Base-by-base conservation (phyloP, 208 protist species). In the Endotrypanum monterogeii region DNA sequence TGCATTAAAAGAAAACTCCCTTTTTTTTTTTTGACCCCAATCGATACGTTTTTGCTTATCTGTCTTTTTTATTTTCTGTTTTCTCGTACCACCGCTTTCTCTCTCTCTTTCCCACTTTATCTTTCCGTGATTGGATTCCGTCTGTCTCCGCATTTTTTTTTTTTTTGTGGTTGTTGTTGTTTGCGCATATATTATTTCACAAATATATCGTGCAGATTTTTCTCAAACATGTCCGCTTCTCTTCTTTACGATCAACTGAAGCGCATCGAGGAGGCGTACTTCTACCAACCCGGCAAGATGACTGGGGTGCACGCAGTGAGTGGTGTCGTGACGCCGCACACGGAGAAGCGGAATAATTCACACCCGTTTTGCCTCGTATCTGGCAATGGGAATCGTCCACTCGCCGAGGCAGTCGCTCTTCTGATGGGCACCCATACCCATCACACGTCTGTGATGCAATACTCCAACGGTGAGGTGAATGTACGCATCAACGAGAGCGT, bases 401-500 rank as follows among this genome's bases (percentile, higher is more conserved):
- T 98, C 20, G 90, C 92, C 16, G 88, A 95, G 83, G 89, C 90
- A 20, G 92, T 97, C 39, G 86, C 95, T 63, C 83, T 95, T 23
- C 79, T 94, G 37, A 80, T 98, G 51, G 91, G 92, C 55, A 77
- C 84, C 18, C 83, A 83, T 51, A 94, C 92, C 12, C 91, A 94
- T 77, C 79, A 93, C 56, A 94, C 90, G 14, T 78, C 84, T 8
- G 88, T 98, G 58, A 90, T 80, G 25, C 89, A 95, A 72, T 97
- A 93, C 80, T 86, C 87, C 1, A 96, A 88, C 82, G 93, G 92
- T 6, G 95, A 98, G 83, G 93, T 98, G 73, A 88, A 88, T 73
- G 89, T 98, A 51, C 90, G 97, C 58, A 97, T 99, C 72, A 86
- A 92, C 55, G 97, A 98, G 58, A 96, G 87, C 71, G 95, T 99